Evolutionary conservation across 371 early-diverging fungal species (phyloP).

Genomic region (Smittium mucronatum): DNA sequence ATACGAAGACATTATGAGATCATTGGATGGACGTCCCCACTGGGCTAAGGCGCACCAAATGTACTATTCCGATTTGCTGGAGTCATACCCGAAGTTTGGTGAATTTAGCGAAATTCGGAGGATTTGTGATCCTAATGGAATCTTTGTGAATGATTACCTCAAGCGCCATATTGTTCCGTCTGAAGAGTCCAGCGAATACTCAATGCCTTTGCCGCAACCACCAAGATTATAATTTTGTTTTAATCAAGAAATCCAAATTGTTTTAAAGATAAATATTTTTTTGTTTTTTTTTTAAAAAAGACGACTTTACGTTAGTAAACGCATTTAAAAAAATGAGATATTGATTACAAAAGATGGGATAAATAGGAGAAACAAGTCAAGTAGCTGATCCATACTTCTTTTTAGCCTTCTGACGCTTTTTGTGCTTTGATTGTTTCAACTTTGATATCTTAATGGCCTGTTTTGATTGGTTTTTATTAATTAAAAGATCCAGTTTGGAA

Average conservation of each 20-base stretch:
- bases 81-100: slow-evolving; percentile 49
- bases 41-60: slow-evolving; percentile 75
- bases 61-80: slow-evolving; percentile 36
- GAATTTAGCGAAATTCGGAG: slow-evolving; percentile 46
- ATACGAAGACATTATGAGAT: slow-evolving; percentile 65
- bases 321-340: no score
- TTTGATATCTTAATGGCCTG: slow-evolving; percentile 48
- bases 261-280: no score
- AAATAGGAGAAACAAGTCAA: no score
- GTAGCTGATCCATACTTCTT: slow-evolving; percentile 44
- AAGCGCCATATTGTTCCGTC: slow-evolving; percentile 45
- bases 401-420: slow-evolving; percentile 38
- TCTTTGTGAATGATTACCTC: slow-evolving; percentile 64
- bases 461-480: slow-evolving; percentile 54
- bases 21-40: slow-evolving; percentile 60
- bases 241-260: no score
- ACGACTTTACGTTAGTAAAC: no score
- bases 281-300: no score
- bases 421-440: slow-evolving; percentile 43
- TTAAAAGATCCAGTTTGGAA: slow-evolving; percentile 50
- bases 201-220: no score
- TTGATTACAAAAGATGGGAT: no score
- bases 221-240: no score
- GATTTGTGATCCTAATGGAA: slow-evolving; percentile 51
- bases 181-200: background rate